phyloP scores from a whole-genome alignment of 2,329 filamentous ascomycete species.

The Calonectria hawksworthii region DNA sequence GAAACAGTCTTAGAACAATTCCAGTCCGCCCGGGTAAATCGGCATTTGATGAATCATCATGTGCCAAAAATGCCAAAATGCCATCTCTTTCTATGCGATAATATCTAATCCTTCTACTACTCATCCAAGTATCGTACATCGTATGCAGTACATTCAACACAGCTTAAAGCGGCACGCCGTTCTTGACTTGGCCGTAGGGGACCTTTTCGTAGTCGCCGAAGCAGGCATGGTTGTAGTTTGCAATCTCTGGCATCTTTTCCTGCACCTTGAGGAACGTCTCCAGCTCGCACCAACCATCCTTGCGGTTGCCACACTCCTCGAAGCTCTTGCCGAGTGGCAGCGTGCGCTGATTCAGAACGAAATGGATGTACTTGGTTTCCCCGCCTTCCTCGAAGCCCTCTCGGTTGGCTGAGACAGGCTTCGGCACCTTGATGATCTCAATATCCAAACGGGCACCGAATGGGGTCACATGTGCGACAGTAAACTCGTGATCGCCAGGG shows the following conservation, averaged over 20 bases:
- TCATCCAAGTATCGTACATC: slow-evolving; percentile 16
- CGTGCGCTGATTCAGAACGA: slow-evolving; percentile 81
- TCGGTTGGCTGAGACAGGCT: slow-evolving; percentile 70
- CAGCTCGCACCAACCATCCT: slow-evolving; percentile 85
- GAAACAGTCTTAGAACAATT: background rate
- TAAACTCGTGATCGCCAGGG: slow-evolving; percentile 71
- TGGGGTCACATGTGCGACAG: slow-evolving; percentile 77
- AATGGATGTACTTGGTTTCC: slow-evolving; percentile 79
- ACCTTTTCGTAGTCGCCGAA: slow-evolving; percentile 64
- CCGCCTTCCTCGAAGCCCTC: slow-evolving; percentile 65
- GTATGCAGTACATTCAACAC: background rate
- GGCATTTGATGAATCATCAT: background rate
- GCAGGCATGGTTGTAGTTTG: slow-evolving; percentile 76
- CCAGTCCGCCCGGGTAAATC: background rate
- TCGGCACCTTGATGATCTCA: slow-evolving; percentile 78
- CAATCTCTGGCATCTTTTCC: slow-evolving; percentile 68
- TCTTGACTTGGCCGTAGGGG: slow-evolving; percentile 56
- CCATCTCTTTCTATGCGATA: background rate
- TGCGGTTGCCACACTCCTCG: slow-evolving; percentile 72
- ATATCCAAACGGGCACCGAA: slow-evolving; percentile 82
- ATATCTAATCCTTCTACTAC: background rate
- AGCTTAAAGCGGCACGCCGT: slow-evolving; percentile 51
- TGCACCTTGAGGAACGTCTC: slow-evolving; percentile 75
- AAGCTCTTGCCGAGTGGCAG: slow-evolving; percentile 78
- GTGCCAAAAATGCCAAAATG: background rate